Evolutionary conservation across 2,329 filamentous ascomycete genomes (phyloP), one percentile per base, ranked within the genome.

Genomic region (Elsinoe perseae): DNA sequence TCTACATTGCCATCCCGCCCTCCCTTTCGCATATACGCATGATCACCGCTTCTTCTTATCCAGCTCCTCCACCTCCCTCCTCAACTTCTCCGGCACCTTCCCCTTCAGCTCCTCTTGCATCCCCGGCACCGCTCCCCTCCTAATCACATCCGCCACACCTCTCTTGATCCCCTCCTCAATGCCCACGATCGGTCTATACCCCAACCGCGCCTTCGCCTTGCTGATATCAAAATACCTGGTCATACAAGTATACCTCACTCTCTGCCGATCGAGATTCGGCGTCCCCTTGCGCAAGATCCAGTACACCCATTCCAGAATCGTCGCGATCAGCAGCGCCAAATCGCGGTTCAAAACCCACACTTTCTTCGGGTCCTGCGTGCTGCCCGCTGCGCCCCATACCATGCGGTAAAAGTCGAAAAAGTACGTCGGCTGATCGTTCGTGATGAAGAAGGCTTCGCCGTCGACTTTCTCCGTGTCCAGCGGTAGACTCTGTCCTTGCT

Each of bases 181-280:
- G 40, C 75, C 74, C 54, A 87, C 82, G 55, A 88, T 70, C 2
- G 87, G 86, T 68, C 72, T 69, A 70, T 91, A 91, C 2, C 84
- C 84, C 56, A 91, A 72, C 62, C 86, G 75, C 63, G 69, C 75
- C 76, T 82, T 86, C 57, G 87, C 87, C 78, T 91, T 91, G 58
- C 75, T 74, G 67, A 89, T 89, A 72, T 83, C 83, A 71, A 87
- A 89, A 72, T 89, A 91, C 57, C 87, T 77, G 57, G 83, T 86
- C 83, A 89, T 87, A 68, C 80, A 84, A 66, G 81, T 82, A 69
- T 85, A 88, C 62, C 79, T 74, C 59, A 87, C 74, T 62, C 76
- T 71, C 57, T 72, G 69, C 58, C 71, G 62, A 9, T 72, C 75
- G 62, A 78, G 56, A 50, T 74, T 77, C 14, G 75, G 75, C 60